phyloP scores from a whole-genome alignment of 1,139 yeast species.

The Saccharomyces hybrid region DNA sequence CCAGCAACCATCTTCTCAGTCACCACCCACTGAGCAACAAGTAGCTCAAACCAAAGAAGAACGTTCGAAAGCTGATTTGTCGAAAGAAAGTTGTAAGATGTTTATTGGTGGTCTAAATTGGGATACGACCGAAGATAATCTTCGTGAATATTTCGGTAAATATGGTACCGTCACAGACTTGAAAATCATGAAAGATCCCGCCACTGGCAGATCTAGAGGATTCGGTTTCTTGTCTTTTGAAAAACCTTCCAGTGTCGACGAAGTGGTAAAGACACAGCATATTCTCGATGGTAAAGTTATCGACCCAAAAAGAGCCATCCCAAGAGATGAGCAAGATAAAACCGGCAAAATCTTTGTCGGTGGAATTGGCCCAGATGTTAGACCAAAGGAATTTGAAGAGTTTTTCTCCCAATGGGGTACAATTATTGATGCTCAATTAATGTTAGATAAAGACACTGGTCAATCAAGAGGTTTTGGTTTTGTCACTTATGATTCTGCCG shows the following conservation, averaged over 20 bases:
- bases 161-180: constrained; percentile 87
- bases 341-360: constrained; percentile 98
- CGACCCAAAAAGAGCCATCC: constrained; percentile 97
- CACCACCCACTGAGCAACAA: constrained; percentile 6
- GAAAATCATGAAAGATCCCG: constrained; percentile 88
- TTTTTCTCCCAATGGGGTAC: constrained; percentile 88
- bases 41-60: neutral
- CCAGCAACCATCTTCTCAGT: constrained; percentile 29
- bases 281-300: constrained; percentile 92
- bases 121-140: constrained; percentile 90
- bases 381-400: constrained; percentile 82
- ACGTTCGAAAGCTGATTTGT: constrained; percentile 35
- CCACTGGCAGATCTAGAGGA: constrained; percentile 92
- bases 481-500: constrained; percentile 92
- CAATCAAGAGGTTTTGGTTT: constrained; percentile 97
- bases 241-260: constrained; percentile 75
- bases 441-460: constrained; percentile 97
- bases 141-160: constrained; percentile 76
- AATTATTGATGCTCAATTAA: constrained; percentile 92
- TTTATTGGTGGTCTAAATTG: constrained; percentile 97
- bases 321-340: constrained; percentile 95
- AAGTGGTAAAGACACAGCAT: constrained; percentile 82
- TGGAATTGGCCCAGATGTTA: constrained; percentile 93
- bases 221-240: constrained; percentile 91
- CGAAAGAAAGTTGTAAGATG: constrained; percentile 76